Percentiles rank a stretch among this genome's conserved stretches.
phyloP scores from a whole-genome alignment of 2,329 filamentous ascomycete species.

The Stachybotrys chlorohalonatus region DNA sequence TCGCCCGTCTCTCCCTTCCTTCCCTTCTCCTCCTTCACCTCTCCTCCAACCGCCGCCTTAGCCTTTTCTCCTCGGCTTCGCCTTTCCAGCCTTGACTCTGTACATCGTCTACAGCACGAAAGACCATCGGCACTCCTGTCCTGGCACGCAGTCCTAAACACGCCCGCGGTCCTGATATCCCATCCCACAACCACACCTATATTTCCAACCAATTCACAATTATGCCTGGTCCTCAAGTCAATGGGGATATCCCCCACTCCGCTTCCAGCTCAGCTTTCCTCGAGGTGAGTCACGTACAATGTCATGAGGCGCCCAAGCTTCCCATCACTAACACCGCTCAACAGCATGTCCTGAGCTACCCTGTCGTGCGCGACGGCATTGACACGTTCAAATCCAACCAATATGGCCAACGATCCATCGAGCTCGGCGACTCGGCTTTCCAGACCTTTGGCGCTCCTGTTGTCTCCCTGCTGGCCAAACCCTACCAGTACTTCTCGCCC shows the following conservation, averaged over 20 bases:
- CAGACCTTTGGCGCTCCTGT: constrained; percentile 68
- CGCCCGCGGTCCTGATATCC: neutral
- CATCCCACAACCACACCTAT: neutral
- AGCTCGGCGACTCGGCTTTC: constrained; percentile 67
- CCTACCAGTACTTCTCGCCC: constrained; percentile 74
- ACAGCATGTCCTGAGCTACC: constrained; percentile 79
- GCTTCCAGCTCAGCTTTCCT: constrained; percentile 39
- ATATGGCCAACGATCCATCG: constrained; percentile 73
- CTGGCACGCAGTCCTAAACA: too few relatives aligned
- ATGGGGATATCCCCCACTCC: constrained; percentile 37
- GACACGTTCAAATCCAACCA: constrained; percentile 72
- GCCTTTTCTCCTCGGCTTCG: constrained; percentile 5
- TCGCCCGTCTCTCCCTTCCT: constrained; percentile 4
- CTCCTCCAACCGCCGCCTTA: constrained; percentile 11
- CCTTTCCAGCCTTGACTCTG: constrained; percentile 4
- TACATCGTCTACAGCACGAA: constrained; percentile 4
- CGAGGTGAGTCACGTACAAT: constrained; percentile 26
- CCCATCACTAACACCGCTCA: constrained; percentile 1
- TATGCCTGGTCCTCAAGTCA: constrained; percentile 36
- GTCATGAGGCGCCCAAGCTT: neutral
- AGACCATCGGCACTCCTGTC: neutral
- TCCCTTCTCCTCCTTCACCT: constrained; percentile 12
- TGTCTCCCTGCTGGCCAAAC: constrained; percentile 60
- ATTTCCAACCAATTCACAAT: neutral
- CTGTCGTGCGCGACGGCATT: constrained; percentile 71